Base-by-base conservation (phyloP, 2,329 filamentous ascomycete species). In the Escovopsis sp. region DNA sequence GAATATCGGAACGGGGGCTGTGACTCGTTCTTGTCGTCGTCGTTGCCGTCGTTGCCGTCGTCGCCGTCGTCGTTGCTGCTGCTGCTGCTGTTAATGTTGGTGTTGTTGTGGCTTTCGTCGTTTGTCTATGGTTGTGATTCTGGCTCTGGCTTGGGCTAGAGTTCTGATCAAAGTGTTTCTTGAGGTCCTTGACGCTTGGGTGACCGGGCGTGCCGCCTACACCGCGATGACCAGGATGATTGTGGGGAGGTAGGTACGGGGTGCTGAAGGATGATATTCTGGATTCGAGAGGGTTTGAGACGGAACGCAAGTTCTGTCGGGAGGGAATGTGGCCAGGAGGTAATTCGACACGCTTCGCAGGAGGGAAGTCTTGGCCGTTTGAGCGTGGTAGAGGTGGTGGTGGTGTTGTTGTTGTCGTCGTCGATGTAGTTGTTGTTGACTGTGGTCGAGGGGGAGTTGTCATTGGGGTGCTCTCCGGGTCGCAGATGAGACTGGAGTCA, bases 111-210 rank as follows among this genome's bases (percentile, higher is more conserved):
- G n/a, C n/a, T n/a, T n/a, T n/a, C n/a, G n/a, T n/a, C n/a, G n/a
- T n/a, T n/a, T n/a, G n/a, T n/a, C n/a, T n/a, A n/a, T n/a, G 3
- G 11, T 4, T 4, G 11, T 23, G 21, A 11, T 11, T 23, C 21
- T 23, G 21, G 21, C 11, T 23, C 21, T 23, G 21, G 6, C 3
- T 23, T 11, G 21, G 21, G 21, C 4, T 23, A 7, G 21, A 23
- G 45, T 66, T 74, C 49, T 77, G 73, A 54, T 88, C 81, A 58
- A 88, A 90, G 36, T 72, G 76, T 55, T 78, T 83, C 48, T 82
- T 76, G 42, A 90, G 64, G 50, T 90, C 82, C 57, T 79, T 84
- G 45, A 90, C 80, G 40, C 79, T 87, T n/a, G 75, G 66, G 44
- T 79, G 68, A 30, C 50, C 44, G 10, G 47, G 43, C 45, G 57